Conservation (phyloP, 305 asterid species). For the Solanum hybrid region DNA sequence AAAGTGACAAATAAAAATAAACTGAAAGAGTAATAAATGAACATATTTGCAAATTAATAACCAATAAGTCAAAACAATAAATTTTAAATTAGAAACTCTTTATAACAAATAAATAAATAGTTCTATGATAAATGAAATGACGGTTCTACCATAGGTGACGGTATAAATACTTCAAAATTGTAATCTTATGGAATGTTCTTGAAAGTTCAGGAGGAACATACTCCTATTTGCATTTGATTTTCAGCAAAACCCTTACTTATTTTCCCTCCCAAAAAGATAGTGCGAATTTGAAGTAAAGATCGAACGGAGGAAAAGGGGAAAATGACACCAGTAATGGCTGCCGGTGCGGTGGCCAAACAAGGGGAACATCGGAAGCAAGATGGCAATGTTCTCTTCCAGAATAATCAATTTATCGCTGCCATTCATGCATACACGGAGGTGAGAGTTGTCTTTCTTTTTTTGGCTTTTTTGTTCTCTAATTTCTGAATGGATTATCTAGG, state of each 20-base stretch:
- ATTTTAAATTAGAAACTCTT: too few species aligned
- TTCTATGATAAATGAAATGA: neutral
- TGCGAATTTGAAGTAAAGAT: neutral
- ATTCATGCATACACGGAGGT: constrained; percentile 82
- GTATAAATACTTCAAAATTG: neutral
- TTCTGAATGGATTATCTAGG: constrained; percentile 25
- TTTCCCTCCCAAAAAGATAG: neutral
- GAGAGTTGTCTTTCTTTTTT: constrained; percentile 12
- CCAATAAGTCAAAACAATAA: too few species aligned
- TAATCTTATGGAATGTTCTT: neutral
- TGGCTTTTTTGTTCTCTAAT: neutral
- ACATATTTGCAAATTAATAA: too few species aligned
- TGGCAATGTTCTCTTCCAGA: constrained; percentile 64
- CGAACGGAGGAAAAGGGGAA: constrained; percentile 8
- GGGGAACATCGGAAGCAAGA: constrained; percentile 66
- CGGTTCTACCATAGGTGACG: neutral
- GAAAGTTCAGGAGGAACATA: neutral
- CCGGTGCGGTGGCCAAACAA: constrained; percentile 32
- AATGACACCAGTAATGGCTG: constrained; percentile 48
- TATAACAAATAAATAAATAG: too few species aligned
- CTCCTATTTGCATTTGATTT: neutral
- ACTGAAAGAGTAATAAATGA: too few species aligned
- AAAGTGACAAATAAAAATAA: too few species aligned
- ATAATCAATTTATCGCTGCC: constrained; percentile 66
- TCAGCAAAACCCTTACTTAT: neutral